phyloP scores from a whole-genome alignment of 2,329 filamentous ascomycete genomes.

The Epichloe hybrida region DNA sequence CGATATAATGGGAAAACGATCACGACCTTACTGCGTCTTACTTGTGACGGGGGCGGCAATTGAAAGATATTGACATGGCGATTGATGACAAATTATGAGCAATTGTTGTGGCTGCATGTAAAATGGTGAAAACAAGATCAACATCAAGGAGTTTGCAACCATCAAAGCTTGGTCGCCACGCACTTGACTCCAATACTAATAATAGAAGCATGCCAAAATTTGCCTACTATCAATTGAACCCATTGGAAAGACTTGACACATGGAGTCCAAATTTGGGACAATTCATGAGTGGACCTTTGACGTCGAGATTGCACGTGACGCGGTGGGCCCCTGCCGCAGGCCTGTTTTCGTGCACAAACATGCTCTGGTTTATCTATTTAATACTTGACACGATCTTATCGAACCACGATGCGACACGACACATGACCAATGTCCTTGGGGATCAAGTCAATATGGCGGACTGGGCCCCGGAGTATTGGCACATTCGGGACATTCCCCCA shows the following conservation, averaged over 20 bases:
- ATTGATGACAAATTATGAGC: not conserved
- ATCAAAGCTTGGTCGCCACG: no score
- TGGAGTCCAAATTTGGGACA: no score
- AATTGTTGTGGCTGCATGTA: not conserved
- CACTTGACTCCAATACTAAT: no score
- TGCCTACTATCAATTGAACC: no score
- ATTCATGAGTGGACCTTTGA: no score
- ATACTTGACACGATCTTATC: not conserved
- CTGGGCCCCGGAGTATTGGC: constrained; percentile 21
- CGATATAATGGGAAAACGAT: no score
- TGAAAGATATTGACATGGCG: not conserved
- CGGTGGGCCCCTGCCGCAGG: not conserved
- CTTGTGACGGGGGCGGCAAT: not conserved
- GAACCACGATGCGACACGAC: constrained; percentile 19
- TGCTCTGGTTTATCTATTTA: not conserved
- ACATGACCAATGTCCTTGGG: constrained; percentile 34
- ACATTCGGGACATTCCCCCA: constrained; percentile 10
- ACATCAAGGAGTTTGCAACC: no score
- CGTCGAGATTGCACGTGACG: constrained; percentile 6
- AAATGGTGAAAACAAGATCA: no score
- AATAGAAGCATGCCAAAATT: no score
- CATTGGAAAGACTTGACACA: no score
- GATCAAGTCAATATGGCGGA: constrained; percentile 30
- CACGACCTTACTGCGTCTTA: not conserved
- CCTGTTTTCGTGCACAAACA: not conserved